These are phyloP conservation scores for Dictyostelium citrinum DNA, from an alignment of 78 protist genomes.

Conservation along the genomic window DNA sequence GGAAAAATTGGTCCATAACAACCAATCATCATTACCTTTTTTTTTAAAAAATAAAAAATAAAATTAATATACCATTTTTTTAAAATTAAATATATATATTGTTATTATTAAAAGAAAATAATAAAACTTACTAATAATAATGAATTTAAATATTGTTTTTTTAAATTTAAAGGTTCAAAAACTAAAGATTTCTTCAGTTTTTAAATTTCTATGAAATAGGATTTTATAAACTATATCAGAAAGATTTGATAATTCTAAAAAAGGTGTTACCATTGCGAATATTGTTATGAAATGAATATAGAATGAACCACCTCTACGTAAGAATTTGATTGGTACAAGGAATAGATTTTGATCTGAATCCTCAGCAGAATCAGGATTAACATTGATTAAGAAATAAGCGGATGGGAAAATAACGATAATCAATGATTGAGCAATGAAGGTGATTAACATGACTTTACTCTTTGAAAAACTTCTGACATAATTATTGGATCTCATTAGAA, in stretches of 20 bases:
- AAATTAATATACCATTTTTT: too few relatives aligned
- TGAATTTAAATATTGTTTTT: conserved; percentile 28
- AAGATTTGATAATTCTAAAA: conserved; percentile 6
- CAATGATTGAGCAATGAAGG: conserved; percentile 19
- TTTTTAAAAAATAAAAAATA: background rate
- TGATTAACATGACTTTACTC: background rate
- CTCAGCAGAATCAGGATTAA: background rate
- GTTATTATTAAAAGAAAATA: background rate
- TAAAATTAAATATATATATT: too few relatives aligned
- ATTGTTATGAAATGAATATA: conserved; percentile 7
- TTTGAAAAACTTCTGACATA: conserved; percentile 30
- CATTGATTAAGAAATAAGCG: background rate
- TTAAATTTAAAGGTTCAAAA: conserved; percentile 10
- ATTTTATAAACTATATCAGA: background rate
- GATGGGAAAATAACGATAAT: conserved; percentile 25
- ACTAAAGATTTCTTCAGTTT: background rate
- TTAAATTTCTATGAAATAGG: background rate
- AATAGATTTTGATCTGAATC: background rate
- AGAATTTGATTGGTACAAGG: conserved; percentile 22
- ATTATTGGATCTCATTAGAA: background rate
- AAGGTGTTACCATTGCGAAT: conserved; percentile 42
- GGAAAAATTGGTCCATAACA: conserved; percentile 56
- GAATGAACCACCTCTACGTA: conserved; percentile 53
- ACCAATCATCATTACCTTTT: conserved; percentile 20
- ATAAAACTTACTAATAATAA: conserved; percentile 12